Base-by-base conservation (phyloP, 805 yeast genomes). In the Schwanniomyces vanrijiae region DNA sequence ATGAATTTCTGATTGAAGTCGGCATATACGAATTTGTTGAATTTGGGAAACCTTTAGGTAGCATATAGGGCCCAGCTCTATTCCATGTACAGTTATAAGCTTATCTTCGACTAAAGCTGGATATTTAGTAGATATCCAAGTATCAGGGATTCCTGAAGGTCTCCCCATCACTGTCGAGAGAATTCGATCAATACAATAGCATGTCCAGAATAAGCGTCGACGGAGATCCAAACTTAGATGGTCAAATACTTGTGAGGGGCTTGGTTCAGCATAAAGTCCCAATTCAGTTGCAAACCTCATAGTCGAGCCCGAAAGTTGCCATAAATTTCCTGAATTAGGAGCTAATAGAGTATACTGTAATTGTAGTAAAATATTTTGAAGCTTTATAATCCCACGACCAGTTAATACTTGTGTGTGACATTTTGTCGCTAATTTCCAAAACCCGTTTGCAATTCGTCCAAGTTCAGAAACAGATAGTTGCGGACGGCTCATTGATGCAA, bases 271-370 rank as follows among this genome's bases (percentile, higher is more conserved):
- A 33, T 50, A 44, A 9, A 50, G 47, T 5, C 54, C 51, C 54
- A 50, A 44, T 41, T 50, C 54, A 5, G 54, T 50, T 25, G 51
- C 54, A n/a, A 45, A 40, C 19, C 50, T 42, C 51, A 50, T 50
- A 7, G 51, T 51, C 1, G 51, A 38, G n/a, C 54, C 54, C 5
- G 54, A 47, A 33, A 50, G 47, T 20, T 50, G 54, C 54, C 54
- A 50, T 31, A 50, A 40, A 34, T 50, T 50, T 3, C 54, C 54
- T n/a, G 54, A 43, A 21, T 45, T 47, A 8, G 54, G 54, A 11
- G 47, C 54, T 33, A 50, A 40, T 29, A 50, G 28, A 25, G 54
- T 47, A 43, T 50, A 50, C 37, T 50, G 54, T 21, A 50, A 34
- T 26, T 42, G n/a, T 7, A 50, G 29, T 22, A 50, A 38, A 19